phyloP scores from a whole-genome alignment of 2,329 filamentous ascomycete genomes.

The Fusarium guadeloupense region DNA sequence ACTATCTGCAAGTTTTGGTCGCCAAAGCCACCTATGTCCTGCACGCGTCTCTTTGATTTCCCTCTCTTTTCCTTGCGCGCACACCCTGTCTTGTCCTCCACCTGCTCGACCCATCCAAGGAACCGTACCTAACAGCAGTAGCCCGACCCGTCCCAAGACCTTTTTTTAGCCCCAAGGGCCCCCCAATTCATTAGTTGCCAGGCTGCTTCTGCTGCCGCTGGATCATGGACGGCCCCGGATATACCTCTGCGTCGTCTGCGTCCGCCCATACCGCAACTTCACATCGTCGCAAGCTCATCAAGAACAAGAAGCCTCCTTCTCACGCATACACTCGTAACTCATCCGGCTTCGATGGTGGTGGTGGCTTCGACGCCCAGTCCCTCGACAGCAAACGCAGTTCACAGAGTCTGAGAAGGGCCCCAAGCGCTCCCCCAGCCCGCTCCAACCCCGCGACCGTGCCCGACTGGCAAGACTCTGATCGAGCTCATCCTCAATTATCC shows the following conservation, averaged over 20 bases:
- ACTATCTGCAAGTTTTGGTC: slow-evolving; percentile 9
- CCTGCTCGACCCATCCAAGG: slow-evolving; percentile 41
- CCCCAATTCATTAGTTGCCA: slow-evolving; percentile 32
- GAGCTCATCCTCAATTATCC: slow-evolving; percentile 46
- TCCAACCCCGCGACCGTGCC: slow-evolving; percentile 60
- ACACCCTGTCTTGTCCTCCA: slow-evolving; percentile 37
- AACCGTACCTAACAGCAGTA: slow-evolving; percentile 37
- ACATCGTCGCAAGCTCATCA: slow-evolving; percentile 69
- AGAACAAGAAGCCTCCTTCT: slow-evolving; percentile 71
- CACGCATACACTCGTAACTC: slow-evolving; percentile 59
- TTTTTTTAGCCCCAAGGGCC: slow-evolving; percentile 40
- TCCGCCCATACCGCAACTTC: slow-evolving; percentile 56
- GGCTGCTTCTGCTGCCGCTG: slow-evolving; percentile 40
- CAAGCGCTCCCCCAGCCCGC: slow-evolving; percentile 65
- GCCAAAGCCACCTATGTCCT: slow-evolving; percentile 28
- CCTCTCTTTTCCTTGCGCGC: slow-evolving; percentile 36
- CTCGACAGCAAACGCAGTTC: slow-evolving; percentile 72
- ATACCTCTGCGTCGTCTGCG: slow-evolving; percentile 43
- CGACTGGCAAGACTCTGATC: slow-evolving; percentile 51
- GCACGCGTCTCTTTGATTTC: slow-evolving; percentile 1
- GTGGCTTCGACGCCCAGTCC: slow-evolving; percentile 62
- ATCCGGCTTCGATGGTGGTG: slow-evolving; percentile 59
- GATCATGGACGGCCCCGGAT: slow-evolving; percentile 60
- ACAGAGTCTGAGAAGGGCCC: slow-evolving; percentile 68
- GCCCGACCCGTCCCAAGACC: slow-evolving; percentile 39